phyloP scores from a whole-genome alignment of 495 filamentous ascomycete genomes.

The Aspergillus steynii region DNA sequence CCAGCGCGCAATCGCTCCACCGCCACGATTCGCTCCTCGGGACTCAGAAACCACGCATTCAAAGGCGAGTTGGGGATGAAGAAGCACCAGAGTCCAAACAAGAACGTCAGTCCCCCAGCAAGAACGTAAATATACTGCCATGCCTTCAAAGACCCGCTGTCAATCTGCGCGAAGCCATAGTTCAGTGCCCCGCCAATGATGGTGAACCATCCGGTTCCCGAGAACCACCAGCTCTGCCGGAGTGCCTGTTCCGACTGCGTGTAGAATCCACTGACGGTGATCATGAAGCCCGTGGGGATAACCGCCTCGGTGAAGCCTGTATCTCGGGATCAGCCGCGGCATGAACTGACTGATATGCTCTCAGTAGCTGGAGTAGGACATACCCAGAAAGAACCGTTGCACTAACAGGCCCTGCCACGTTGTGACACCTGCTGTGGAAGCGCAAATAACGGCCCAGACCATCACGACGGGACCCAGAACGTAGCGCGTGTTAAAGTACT shows the following conservation, averaged over 20 bases:
- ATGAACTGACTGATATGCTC: too few species aligned
- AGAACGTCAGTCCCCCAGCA: conserved; percentile 61
- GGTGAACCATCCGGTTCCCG: conserved; percentile 63
- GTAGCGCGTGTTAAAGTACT: conserved; percentile 62
- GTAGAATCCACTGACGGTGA: conserved; percentile 63
- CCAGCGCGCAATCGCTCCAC: conserved; percentile 54
- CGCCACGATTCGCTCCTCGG: conserved; percentile 50
- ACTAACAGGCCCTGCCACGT: conserved; percentile 62
- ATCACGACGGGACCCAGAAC: conserved; percentile 65
- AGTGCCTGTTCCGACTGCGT: conserved; percentile 67
- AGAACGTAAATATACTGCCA: conserved; percentile 74
- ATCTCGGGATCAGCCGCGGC: background rate
- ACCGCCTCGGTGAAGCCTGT: conserved; percentile 66
- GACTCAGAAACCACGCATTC: conserved; percentile 53
- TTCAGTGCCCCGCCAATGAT: conserved; percentile 67
- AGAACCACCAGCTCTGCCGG: conserved; percentile 71
- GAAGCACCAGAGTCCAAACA: conserved; percentile 65
- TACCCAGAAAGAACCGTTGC: conserved; percentile 68
- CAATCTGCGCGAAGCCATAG: conserved; percentile 70
- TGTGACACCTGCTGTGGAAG: conserved; percentile 66
- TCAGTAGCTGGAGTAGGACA: background rate
- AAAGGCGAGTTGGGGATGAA: conserved; percentile 53
- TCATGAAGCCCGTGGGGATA: conserved; percentile 70
- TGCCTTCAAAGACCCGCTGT: conserved; percentile 47
- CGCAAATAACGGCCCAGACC: conserved; percentile 66